Evolutionary conservation across 805 yeast species (phyloP).

Genomic region (Clavispora fructus): DNA sequence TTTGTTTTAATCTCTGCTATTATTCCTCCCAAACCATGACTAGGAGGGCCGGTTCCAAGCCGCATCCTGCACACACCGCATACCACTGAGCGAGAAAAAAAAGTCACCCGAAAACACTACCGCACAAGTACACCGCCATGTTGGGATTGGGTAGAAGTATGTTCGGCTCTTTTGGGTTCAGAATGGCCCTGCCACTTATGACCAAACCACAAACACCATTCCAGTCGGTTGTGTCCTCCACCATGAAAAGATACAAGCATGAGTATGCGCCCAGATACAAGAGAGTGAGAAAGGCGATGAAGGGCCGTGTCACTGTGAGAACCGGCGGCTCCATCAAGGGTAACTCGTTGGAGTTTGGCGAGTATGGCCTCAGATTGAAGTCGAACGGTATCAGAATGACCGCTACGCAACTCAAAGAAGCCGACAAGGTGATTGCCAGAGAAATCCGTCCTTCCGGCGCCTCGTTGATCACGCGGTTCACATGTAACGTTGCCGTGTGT

Average conservation of each 20-base stretch:
- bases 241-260: slow-evolving; percentile 45
- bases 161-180: slow-evolving; percentile 1
- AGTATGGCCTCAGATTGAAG: slow-evolving; percentile 79
- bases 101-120: not conserved
- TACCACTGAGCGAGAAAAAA: not conserved
- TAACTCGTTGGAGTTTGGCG: slow-evolving; percentile 73
- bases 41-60: not conserved
- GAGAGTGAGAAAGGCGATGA: slow-evolving; percentile 69
- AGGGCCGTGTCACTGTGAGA: slow-evolving; percentile 91
- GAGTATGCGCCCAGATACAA: slow-evolving; percentile 76
- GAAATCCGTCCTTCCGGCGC: slow-evolving; percentile 77
- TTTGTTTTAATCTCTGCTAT: no score
- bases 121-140: slow-evolving; percentile 2
- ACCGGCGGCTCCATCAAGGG: slow-evolving; percentile 94
- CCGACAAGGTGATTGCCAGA: slow-evolving; percentile 81
- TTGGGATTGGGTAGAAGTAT: slow-evolving; percentile 4
- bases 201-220: not conserved
- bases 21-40: no score
- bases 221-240: slow-evolving; percentile 1
- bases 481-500: slow-evolving; percentile 85
- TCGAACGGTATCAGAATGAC: slow-evolving; percentile 83
- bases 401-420: slow-evolving; percentile 86
- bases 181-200: not conserved
- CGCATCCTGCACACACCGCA: not conserved
- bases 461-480: slow-evolving; percentile 70